These are phyloP conservation scores for Thalassiosira mediterranea DNA, from an alignment of 352 stramenopile genomes.

Conservation along the genomic window DNA sequence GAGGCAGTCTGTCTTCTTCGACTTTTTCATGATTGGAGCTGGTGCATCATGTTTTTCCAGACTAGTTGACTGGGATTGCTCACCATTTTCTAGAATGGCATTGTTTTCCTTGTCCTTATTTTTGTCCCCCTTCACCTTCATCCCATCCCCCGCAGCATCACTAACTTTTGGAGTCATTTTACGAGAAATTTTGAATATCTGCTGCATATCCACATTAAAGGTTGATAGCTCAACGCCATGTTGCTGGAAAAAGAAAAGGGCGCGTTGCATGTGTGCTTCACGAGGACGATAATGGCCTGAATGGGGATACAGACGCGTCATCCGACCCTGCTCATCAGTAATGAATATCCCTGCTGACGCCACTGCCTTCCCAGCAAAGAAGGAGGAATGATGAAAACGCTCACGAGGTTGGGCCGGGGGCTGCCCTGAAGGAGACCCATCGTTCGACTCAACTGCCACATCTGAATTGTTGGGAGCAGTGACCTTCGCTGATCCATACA, in stretches of 20 bases:
- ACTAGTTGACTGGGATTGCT: too few species aligned
- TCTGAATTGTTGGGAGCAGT: slow-evolving; percentile 77
- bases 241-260: slow-evolving; percentile 92
- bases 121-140: slow-evolving; percentile 19
- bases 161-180: slow-evolving; percentile 33
- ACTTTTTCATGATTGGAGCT: slow-evolving; percentile 74
- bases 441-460: neutral
- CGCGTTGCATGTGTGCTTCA: slow-evolving; percentile 92
- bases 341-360: slow-evolving; percentile 95
- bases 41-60: too few species aligned
- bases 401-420: slow-evolving; percentile 66
- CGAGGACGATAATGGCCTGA: slow-evolving; percentile 95
- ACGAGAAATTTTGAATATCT: slow-evolving; percentile 94
- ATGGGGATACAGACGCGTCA: slow-evolving; percentile 95
- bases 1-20: slow-evolving; percentile 75
- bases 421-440: slow-evolving; percentile 3
- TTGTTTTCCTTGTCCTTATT: slow-evolving; percentile 31
- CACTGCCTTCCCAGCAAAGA: slow-evolving; percentile 95
- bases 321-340: slow-evolving; percentile 89
- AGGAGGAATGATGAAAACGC: slow-evolving; percentile 97
- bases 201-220: slow-evolving; percentile 94
- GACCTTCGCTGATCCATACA: slow-evolving; percentile 94
- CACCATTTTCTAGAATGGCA: slow-evolving; percentile 4
- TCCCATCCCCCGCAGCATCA: slow-evolving; percentile 11
- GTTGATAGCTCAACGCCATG: slow-evolving; percentile 89